Base-by-base conservation (phyloP, 1,284 basidiomycete genomes). In the Laetiporus sulphureus region DNA sequence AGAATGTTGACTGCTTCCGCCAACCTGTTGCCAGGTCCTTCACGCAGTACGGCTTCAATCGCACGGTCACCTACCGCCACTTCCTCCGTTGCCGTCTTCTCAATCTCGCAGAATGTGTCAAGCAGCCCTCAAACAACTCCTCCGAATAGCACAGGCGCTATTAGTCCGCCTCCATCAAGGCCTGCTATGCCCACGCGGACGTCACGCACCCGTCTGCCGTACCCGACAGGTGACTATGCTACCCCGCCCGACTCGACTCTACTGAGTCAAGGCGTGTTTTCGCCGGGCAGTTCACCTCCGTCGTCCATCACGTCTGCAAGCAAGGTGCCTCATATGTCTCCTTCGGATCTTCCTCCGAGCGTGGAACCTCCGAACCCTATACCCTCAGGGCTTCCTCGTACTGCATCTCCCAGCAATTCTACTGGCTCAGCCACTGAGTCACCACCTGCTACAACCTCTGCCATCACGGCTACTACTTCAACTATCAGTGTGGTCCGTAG, bases 161-260 rank as follows among this genome's bases (percentile, higher is more conserved):
- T 78, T 4, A 83, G 78, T 42, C 82, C 83, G 2, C 79, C 82
- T 12, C 68, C 79, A 15, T 52, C 58, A 15, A 68, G 73, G 1
- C 63, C 67, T 4, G 53, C 58, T 0, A 43, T 54, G 5, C 52
- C 58, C 5, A 56, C 53, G 7, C 51, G 56, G 7, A 42, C 46
- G 25, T 58, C 59, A 2, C 62, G 81, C 1, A 83, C 77, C 16
- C 74, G 81, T 31, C 64, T 88, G 12, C 84, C 85, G 23, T 89
- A 89, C 50, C 86, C 85, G 11, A 80, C 80, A 3, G 86, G 85
- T 3, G 86, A 89, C 53, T 89, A 89, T 50, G 71, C 83, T 3
- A 76, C 77, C 8, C 81, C 82, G 0, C 65, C 70, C 0, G 66
- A 67, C 48, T 49, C 69, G 25, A 46, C 57, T 13, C 10, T 59